Conservation (phyloP, 2,329 filamentous ascomycete species). For the Colletotrichum echinochloae region DNA sequence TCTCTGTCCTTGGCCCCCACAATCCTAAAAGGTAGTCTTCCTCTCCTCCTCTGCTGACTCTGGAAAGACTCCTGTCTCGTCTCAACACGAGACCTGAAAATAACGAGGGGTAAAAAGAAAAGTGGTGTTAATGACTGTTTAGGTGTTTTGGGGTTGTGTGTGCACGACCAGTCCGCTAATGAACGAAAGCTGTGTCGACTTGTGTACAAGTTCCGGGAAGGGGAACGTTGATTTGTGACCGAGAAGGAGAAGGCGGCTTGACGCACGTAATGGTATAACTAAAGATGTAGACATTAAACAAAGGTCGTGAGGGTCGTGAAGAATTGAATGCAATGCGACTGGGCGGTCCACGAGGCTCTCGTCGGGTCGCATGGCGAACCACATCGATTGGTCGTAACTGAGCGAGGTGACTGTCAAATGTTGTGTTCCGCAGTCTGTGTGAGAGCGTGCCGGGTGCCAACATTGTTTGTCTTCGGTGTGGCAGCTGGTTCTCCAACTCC, state of each 20-base stretch:
- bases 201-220: conserved; percentile 19
- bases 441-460: conserved; percentile 3
- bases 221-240: conserved; percentile 33
- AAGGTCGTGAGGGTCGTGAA: conserved; percentile 44
- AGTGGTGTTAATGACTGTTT: background rate
- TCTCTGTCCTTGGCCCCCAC: background rate
- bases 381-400: conserved; percentile 3
- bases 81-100: conserved; percentile 14
- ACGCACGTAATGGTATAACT: conserved; percentile 40
- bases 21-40: background rate
- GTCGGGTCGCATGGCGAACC: conserved; percentile 12
- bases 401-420: background rate
- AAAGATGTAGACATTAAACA: conserved; percentile 43
- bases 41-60: background rate
- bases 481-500: conserved; percentile 10
- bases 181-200: conserved; percentile 10
- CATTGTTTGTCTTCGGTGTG: conserved; percentile 15
- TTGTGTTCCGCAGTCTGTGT: conserved; percentile 5
- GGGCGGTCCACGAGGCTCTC: conserved; percentile 21
- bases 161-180: conserved; percentile 15
- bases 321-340: conserved; percentile 41
- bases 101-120: conserved; percentile 15
- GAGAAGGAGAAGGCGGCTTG: conserved; percentile 40
- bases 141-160: conserved; percentile 16
- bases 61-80: conserved; percentile 12